Base-by-base conservation (phyloP, 257 asterid species). In the Jasminum sambac region DNA sequence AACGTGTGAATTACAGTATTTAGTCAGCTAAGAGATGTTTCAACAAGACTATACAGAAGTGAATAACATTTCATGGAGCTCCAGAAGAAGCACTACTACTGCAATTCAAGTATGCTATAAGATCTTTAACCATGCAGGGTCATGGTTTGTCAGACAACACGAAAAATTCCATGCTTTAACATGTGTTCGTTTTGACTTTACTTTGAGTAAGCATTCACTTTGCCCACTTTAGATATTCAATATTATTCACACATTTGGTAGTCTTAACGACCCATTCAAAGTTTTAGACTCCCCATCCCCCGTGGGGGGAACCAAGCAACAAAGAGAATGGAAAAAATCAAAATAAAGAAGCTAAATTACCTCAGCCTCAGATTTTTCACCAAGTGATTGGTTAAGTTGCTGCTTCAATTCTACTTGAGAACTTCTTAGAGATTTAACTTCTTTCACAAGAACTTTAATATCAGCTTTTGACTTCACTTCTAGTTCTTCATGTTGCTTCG, bases 351-450 rank as follows among this genome's bases (percentile, higher is more conserved):
- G 62, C 63, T 64, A 55, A 76, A 67, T 34, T 71, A 95, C 99
- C 99, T 91, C 91, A 11, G 70, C 72, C 75, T 80, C 72, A 58
- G 86, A 75, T 78, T 87, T 95, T 73, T 86, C 94, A 58, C 78
- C 23, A 38, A 69, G 74, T 6, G 88, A 82, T 66, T 80, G 89
- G 72, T 83, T 69, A 58, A 91, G 88, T 81, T 84, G 88, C 79
- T 84, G 80, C 77, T 81, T 90, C 71, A 91, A 72, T 64, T 86
- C 92, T 72, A 87, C 78, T 68, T 86, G 95, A 74, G 92, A 84
- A 74, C 84, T 82, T 84, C 99, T 84, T n/a, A 91, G 88, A 44
- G 98, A 87, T 83, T 83, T 95, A 77, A 95, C 95, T 81, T 95
- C 99, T 84, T 87, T 95, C 46, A 90, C 88, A 71, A 95, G 99